Conservation (phyloP, 345 rosid genomes). For the Eucalyptus globulus region DNA sequence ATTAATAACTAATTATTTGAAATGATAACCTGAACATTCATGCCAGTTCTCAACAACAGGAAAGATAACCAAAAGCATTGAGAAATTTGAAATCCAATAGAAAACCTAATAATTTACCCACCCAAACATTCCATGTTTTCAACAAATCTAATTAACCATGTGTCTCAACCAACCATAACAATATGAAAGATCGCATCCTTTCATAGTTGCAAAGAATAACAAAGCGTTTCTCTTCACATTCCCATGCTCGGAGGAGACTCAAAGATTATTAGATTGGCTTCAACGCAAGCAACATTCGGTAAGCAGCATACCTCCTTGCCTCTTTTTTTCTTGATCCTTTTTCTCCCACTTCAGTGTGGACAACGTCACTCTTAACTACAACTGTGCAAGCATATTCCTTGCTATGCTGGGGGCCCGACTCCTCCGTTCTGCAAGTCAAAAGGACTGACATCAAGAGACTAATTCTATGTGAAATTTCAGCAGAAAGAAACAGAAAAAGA, state of each 20-base stretch:
- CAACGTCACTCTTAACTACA: constrained; percentile 14
- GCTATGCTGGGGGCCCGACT: constrained; percentile 21
- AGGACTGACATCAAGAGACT: neutral
- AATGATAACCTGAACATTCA: neutral
- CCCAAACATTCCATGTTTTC: neutral
- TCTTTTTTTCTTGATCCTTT: constrained; percentile 33
- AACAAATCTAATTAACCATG: neutral
- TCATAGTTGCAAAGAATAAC: neutral
- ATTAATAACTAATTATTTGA: neutral
- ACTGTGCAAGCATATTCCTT: constrained; percentile 43
- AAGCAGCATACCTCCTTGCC: constrained; percentile 54
- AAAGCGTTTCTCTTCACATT: neutral
- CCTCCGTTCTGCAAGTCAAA: constrained; percentile 27
- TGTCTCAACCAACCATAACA: neutral
- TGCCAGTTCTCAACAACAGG: neutral
- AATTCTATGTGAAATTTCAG: neutral
- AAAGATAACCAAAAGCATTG: neutral
- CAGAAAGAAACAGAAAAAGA: neutral
- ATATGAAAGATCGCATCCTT: neutral
- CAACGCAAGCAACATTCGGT: constrained; percentile 32
- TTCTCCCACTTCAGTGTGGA: constrained; percentile 27
- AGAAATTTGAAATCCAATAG: neutral
- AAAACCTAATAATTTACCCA: neutral
- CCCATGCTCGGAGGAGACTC: neutral
- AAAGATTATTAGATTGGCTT: constrained; percentile 11